These are phyloP conservation scores for Pleurotus citrinopileatus DNA, from an alignment of 768 basidiomycete species.

Conservation along the genomic window DNA sequence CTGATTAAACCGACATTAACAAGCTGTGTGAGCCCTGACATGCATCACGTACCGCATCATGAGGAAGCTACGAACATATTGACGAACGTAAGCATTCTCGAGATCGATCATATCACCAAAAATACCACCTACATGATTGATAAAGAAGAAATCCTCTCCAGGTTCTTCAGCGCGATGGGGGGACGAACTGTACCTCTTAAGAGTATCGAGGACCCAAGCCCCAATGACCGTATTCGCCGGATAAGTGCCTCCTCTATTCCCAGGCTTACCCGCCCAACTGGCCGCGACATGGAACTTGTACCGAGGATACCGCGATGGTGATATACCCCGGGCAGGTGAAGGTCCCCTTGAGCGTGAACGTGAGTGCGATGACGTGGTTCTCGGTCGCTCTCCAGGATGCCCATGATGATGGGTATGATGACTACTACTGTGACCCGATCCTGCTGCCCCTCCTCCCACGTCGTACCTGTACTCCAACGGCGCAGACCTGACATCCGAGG, in stretches of 20 bases:
- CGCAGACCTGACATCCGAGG: neutral
- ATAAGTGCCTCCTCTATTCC: slow-evolving; percentile 41
- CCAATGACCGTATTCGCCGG: slow-evolving; percentile 55
- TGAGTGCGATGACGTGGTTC: neutral
- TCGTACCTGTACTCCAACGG: neutral
- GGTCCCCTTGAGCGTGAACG: neutral
- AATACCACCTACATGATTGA: slow-evolving; percentile 57
- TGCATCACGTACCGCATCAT: slow-evolving; percentile 55
- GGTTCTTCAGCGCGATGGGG: slow-evolving; percentile 39
- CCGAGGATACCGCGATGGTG: slow-evolving; percentile 8
- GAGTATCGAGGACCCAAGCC: slow-evolving; percentile 64
- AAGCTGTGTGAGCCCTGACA: slow-evolving; percentile 24
- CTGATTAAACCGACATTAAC: slow-evolving; percentile 36
- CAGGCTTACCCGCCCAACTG: slow-evolving; percentile 79
- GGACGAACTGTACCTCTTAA: slow-evolving; percentile 21
- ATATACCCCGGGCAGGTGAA: neutral
- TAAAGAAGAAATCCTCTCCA: slow-evolving; percentile 52
- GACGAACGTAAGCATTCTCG: slow-evolving; percentile 1
- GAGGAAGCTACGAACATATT: slow-evolving; percentile 85
- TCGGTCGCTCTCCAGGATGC: neutral
- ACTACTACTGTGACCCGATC: neutral
- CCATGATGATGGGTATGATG: neutral
- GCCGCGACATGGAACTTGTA: slow-evolving; percentile 75
- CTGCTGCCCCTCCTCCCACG: neutral
- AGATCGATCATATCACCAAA: neutral